A percentile compares a stretch with the other conserved stretches of the same genome.
phyloP scores from a whole-genome alignment of 2,329 filamentous ascomycete species.

The Ophiostoma himal-ulmi region DNA sequence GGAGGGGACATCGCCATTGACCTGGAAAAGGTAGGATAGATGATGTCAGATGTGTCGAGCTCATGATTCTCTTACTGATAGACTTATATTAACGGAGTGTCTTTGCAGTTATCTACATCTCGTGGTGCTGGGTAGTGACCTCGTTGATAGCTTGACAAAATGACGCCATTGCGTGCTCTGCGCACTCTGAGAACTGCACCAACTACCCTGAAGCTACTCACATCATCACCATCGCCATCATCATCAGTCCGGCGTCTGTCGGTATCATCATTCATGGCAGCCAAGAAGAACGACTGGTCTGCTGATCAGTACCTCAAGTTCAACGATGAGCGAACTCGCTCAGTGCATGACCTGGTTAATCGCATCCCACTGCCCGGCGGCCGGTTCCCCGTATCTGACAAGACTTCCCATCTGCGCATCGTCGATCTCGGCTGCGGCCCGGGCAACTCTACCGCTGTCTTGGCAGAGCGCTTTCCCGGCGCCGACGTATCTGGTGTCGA shows the following conservation, averaged over 20 bases:
- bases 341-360: slow-evolving; percentile 48
- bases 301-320: slow-evolving; percentile 54
- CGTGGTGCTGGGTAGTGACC: neutral
- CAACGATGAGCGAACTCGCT: slow-evolving; percentile 45
- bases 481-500: slow-evolving; percentile 49
- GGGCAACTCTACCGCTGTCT: slow-evolving; percentile 50
- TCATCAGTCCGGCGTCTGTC: neutral
- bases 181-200: neutral
- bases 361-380: slow-evolving; percentile 37
- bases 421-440: slow-evolving; percentile 57
- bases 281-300: slow-evolving; percentile 43
- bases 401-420: slow-evolving; percentile 37
- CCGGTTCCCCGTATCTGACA: slow-evolving; percentile 15
- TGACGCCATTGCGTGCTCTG: slow-evolving; percentile 1
- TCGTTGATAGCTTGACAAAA: neutral
- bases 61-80: neutral
- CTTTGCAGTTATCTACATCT: neutral
- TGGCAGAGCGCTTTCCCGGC: slow-evolving; percentile 43
- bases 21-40: neutral
- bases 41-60: neutral
- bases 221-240: neutral
- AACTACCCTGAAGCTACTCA: neutral
- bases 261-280: neutral
- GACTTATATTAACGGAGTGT: neutral
- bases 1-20: neutral